Evolutionary conservation across 169 alveolate species (phyloP), one percentile per base, ranked within the genome.

Genomic region (Plasmodium vinckei): DNA sequence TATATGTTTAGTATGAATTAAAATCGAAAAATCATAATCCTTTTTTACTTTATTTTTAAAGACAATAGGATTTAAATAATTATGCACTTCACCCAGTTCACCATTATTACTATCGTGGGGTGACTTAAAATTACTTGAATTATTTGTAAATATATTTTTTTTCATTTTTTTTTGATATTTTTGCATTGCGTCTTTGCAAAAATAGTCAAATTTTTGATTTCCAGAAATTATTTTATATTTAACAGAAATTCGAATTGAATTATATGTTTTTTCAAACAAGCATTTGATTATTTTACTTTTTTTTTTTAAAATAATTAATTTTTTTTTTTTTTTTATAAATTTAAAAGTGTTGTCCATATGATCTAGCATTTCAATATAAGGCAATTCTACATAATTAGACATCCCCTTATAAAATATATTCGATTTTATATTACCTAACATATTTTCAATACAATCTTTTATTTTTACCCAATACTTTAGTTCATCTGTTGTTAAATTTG

Each of bases 231-330:
- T 15, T n/a, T 39, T 70, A 79, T 79, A 79, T 67, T 79, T 79
- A 19, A 79, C 21, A 10, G 89, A 79, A 65, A 79, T 79, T n/a
- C 89, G 19, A 57, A 79, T 42, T 15, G 89, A 79, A 69, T 79
- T 79, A 15, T 65, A n/a, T 39, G 89, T 65, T 42, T 54, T 65
- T 79, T 79, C 89, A 59, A 79, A 79, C 46, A 79, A 21, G 21
- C 82, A 79, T 5, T 79, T 79, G 17, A 79, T 79, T 44, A 53
- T 65, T 67, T 79, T 79, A 53, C 56, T 67, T 64, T 79, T 51
- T 54, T 79, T 79, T 25, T 47, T 65, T 23, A 79, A 56, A n/a
- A 47, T 5, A 9, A 65, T 2, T 17, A 65, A 19, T 60, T 79
- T 65, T 65, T 64, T 64, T 67, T 79, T 79, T 54, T 79, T 79